Evolutionary conservation across 495 filamentous ascomycete genomes (phyloP).

Genomic region (Podospora fimiseda): DNA sequence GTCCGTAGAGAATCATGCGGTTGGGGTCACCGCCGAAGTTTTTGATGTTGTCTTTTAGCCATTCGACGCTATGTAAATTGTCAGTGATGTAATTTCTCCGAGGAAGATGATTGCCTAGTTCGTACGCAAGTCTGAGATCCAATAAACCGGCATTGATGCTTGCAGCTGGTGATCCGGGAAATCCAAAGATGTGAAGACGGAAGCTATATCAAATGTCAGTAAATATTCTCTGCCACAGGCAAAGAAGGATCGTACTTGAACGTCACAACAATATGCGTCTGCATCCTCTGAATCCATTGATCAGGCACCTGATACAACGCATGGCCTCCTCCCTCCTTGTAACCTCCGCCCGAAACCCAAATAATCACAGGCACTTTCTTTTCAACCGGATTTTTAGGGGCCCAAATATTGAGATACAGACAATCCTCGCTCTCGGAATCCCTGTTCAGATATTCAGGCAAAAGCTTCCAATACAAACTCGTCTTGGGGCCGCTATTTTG

Average conservation of each 20-base stretch:
- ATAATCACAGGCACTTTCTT: conserved; percentile 28
- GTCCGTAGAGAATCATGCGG: conserved; percentile 42
- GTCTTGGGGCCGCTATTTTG: conserved; percentile 15
- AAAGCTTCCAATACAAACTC: conserved; percentile 12
- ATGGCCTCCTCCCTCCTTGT: conserved; percentile 10
- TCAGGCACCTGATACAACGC: conserved; percentile 24
- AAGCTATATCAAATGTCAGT: conserved; percentile 24
- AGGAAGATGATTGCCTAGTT: background rate
- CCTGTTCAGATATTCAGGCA: conserved; percentile 12
- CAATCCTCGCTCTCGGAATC: conserved; percentile 30
- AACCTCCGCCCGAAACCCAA: conserved; percentile 21
- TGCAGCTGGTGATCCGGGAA: conserved; percentile 24
- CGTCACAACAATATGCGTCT: conserved; percentile 29
- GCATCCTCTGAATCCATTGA: conserved; percentile 28
- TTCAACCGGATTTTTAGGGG: conserved; percentile 23
- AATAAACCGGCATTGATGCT: conserved; percentile 44
- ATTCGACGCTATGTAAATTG: conserved; percentile 29
- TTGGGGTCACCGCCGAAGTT: conserved; percentile 43
- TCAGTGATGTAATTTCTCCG: background rate
- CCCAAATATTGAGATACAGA: conserved; percentile 33
- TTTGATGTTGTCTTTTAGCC: conserved; percentile 46
- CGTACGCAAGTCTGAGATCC: conserved; percentile 43
- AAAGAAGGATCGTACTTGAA: conserved; percentile 23
- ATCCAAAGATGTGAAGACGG: conserved; percentile 34
- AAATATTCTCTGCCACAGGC: too few relatives aligned